These are phyloP conservation scores for Vicia faba DNA, from an alignment of 306 rosid genomes.

Conservation along the genomic window DNA sequence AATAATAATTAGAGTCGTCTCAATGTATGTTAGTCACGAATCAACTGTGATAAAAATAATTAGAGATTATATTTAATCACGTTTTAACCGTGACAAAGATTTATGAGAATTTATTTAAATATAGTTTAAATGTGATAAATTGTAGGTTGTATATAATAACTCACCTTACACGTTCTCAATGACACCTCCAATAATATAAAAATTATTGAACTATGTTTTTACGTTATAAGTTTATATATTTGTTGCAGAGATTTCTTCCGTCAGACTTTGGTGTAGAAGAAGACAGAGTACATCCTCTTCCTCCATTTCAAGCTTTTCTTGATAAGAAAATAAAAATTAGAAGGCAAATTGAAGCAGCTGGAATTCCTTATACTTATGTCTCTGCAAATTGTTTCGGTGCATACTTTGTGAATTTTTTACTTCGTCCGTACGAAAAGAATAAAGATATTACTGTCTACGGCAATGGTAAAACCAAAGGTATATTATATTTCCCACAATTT, in stretches of 20 bases:
- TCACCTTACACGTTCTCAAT: too few species aligned
- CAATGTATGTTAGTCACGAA: too few species aligned
- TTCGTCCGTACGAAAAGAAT: conserved; percentile 29
- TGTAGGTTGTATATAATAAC: too few species aligned
- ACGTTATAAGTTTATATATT: background rate
- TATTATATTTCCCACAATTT: too few species aligned
- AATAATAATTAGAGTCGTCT: too few species aligned
- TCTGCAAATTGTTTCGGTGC: conserved; percentile 49
- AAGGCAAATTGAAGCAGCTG: conserved; percentile 45
- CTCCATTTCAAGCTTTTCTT: conserved; percentile 42
- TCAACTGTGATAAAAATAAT: too few species aligned
- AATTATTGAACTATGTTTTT: background rate
- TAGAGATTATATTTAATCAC: too few species aligned
- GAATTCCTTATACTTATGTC: conserved; percentile 45
- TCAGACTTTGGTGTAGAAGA: conserved; percentile 52
- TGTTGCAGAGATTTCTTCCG: conserved; percentile 48
- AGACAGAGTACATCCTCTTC: conserved; percentile 41
- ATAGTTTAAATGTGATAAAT: too few species aligned
- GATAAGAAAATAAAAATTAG: conserved; percentile 44
- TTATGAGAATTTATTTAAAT: too few species aligned
- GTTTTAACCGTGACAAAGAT: too few species aligned
- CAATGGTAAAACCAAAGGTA: conserved; percentile 48
- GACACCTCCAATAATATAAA: too few species aligned
- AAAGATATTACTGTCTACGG: conserved; percentile 36
- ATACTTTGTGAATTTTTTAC: conserved; percentile 48